Base-by-base conservation (phyloP, 805 yeast genomes). In the Babjeviella inositovora region DNA sequence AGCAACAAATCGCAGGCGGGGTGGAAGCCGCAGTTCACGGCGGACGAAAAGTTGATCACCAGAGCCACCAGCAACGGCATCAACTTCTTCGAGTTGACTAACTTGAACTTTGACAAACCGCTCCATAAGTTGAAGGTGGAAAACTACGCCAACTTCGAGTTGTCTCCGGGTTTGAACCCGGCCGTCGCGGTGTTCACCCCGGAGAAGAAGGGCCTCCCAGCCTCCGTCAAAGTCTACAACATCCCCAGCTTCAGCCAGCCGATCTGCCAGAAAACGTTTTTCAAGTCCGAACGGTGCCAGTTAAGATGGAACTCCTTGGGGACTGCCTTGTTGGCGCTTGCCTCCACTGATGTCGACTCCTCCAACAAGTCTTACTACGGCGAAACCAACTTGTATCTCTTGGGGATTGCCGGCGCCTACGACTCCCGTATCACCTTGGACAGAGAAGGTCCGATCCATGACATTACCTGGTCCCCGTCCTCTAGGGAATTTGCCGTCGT, bases 401-500 rank as follows among this genome's bases (percentile, higher is more conserved):
- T 92, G 34, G 94, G 94, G 29, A 79, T 90, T 34, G 84, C 93
- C 17, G 94, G 95, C 8, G 69, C 85, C 18, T 85, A 81, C 39
- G 93, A 87, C 41, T 77, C 84, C 26, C 65, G 94, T 41, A 85
- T 90, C 38, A 64, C 71, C 28, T 67, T 90, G 38, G 82, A 80
- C 32, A 74, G 80, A 38, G 94, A 84, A 41, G 97, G 97, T 15
- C 97, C 99, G 21, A 84, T 90, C 36, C 96, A 90, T 53, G 98
- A 90, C 48, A 80, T 87, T 31, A 73, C 90, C 12, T 90, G 99
- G 99, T 77, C 93, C 13, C 95, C 97, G 28, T 70, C 84, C 24
- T 81, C 94, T 11, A 67, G 94, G 36, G 97, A 90, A 53, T 92
- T 90, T 57, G 97, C 95, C 30, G 98, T 90, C 20, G 82, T 80